phyloP scores from a whole-genome alignment of 2,329 filamentous ascomycete genomes.

The Sphaceloma murrayae region DNA sequence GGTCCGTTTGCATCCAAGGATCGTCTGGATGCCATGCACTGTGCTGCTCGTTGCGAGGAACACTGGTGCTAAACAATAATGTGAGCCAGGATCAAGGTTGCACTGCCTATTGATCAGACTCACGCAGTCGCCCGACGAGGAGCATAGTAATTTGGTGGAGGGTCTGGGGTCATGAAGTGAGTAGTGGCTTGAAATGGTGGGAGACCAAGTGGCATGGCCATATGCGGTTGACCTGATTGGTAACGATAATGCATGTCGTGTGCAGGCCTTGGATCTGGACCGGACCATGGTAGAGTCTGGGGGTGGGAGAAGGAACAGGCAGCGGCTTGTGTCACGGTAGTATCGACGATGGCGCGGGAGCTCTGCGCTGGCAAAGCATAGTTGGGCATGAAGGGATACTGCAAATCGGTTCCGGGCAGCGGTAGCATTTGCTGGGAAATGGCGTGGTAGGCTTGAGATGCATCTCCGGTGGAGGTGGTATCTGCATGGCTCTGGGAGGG shows the following conservation, averaged over 20 bases:
- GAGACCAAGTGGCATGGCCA: neutral
- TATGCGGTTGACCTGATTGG: neutral
- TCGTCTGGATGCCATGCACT: conserved; percentile 2
- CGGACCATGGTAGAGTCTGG: conserved; percentile 1
- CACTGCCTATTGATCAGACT: neutral
- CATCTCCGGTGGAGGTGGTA: neutral
- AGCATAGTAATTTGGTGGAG: neutral
- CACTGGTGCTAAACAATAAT: neutral
- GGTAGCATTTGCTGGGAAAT: neutral
- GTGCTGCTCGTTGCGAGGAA: neutral
- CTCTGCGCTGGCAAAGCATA: conserved; percentile 8
- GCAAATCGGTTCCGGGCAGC: neutral
- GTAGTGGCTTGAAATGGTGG: conserved; percentile 8
- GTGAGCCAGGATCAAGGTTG: neutral
- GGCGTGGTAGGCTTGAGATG: neutral
- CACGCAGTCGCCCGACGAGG: neutral
- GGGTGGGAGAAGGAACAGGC: neutral
- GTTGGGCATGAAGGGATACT: conserved; percentile 1
- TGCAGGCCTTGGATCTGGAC: neutral
- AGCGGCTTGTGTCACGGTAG: conserved; percentile 1
- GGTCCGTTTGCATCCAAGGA: neutral
- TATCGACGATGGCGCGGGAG: neutral
- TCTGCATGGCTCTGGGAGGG: neutral
- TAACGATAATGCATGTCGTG: neutral
- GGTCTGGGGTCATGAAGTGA: neutral